Evolutionary conservation across 768 basidiomycete genomes (phyloP).

Genomic region (Mrakia gelida): DNA sequence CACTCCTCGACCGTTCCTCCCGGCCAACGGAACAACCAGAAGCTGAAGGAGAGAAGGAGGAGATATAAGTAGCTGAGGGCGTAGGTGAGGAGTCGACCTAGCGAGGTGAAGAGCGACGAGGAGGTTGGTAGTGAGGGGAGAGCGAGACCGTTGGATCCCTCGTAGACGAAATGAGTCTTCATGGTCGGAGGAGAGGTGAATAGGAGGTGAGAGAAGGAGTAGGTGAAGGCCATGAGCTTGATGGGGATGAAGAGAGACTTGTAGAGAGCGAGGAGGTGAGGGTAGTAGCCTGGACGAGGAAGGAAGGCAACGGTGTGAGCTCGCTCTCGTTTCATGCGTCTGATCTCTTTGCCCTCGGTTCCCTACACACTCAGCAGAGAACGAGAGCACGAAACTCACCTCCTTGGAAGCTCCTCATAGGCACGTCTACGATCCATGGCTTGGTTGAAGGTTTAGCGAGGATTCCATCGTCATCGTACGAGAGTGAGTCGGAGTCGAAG

Average conservation of each 20-base stretch:
- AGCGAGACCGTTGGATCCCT: conserved; percentile 57
- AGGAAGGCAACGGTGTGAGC: neutral
- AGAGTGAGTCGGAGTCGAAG: neutral
- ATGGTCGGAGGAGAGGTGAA: conserved; percentile 7
- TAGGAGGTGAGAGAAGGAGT: conserved; percentile 47
- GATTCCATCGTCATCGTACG: conserved; percentile 6
- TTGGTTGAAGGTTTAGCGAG: conserved; percentile 34
- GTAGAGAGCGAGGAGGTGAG: conserved; percentile 64
- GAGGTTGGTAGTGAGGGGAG: conserved; percentile 49
- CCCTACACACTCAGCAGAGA: neutral
- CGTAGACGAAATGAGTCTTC: conserved; percentile 60
- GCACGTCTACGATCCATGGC: conserved; percentile 58
- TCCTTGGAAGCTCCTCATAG: conserved; percentile 77
- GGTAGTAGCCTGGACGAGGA: conserved; percentile 60
- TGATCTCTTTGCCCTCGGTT: too few species aligned
- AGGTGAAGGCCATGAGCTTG: conserved; percentile 58
- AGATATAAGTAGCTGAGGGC: conserved; percentile 48
- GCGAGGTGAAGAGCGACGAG: conserved; percentile 3
- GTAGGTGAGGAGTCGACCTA: conserved; percentile 45
- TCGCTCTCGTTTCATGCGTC: neutral
- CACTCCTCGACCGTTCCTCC: conserved; percentile 7
- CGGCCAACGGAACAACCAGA: conserved; percentile 27
- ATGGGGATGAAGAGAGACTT: conserved; percentile 58
- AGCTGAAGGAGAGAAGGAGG: conserved; percentile 37
- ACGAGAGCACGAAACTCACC: conserved; percentile 48